Conservation (phyloP, 2,329 filamentous ascomycete species). For the Purpureocillium takamizusanense region DNA sequence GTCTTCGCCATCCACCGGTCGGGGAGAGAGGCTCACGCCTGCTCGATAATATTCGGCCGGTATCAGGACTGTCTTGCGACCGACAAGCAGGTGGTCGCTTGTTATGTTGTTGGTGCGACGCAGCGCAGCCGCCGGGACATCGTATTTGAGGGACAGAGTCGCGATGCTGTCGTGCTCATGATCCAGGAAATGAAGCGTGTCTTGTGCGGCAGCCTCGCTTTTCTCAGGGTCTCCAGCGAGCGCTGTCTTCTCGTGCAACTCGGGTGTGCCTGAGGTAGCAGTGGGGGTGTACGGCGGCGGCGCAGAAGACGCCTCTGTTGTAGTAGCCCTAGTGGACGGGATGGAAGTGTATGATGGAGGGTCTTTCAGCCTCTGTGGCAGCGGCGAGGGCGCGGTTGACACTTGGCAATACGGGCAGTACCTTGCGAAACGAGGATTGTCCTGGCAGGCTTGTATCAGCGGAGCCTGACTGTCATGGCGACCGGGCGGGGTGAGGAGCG, state of each 20-base stretch:
- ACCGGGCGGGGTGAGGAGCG: slow-evolving; percentile 12
- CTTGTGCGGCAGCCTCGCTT: slow-evolving; percentile 31
- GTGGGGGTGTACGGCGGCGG: slow-evolving; percentile 32
- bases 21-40: slow-evolving; percentile 58
- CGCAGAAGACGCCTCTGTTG: slow-evolving; percentile 15
- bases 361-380: slow-evolving; percentile 55
- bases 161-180: slow-evolving; percentile 58
- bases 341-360: slow-evolving; percentile 54
- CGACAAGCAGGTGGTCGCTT: slow-evolving; percentile 61
- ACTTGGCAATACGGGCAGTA: slow-evolving; percentile 73
- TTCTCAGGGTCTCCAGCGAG: slow-evolving; percentile 20
- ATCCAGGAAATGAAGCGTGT: slow-evolving; percentile 67
- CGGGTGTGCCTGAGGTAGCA: too few species aligned
- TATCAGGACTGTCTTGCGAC: slow-evolving; percentile 60
- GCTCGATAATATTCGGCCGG: slow-evolving; percentile 62
- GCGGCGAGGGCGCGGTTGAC: slow-evolving; percentile 44
- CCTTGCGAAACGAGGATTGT: slow-evolving; percentile 57
- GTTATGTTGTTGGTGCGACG: slow-evolving; percentile 61
- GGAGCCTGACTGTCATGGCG: not conserved
- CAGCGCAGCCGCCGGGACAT: slow-evolving; percentile 54
- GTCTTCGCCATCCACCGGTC: slow-evolving; percentile 64
- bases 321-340: slow-evolving; percentile 16
- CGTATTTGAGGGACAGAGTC: slow-evolving; percentile 63
- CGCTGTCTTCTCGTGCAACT: slow-evolving; percentile 14
- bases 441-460: slow-evolving; percentile 23